Base-by-base conservation (phyloP, 441 rosid genomes). In the Adansonia madagascariensis region DNA sequence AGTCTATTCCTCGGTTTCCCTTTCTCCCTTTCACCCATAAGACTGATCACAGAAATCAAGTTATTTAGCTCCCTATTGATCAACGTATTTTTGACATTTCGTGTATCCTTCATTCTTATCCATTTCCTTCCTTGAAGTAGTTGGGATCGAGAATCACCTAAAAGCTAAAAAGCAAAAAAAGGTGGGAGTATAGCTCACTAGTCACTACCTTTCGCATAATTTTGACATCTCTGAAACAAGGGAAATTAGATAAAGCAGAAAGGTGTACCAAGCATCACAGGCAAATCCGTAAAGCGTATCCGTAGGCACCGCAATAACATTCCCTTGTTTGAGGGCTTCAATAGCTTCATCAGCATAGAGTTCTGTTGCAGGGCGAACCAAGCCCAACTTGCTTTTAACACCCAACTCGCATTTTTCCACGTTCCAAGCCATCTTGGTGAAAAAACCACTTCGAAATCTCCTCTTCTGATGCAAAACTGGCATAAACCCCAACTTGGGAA, bases 261-360 rank as follows among this genome's bases (percentile, higher is more conserved):
- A 27, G 75, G 44, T 35, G 6, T 91, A 96, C 98, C 99, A 96
- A 84, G 99, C 99, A 86, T 94, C 98, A 53, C 96, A 94, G 72
- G 98, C 98, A 76, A 96, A 90, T 53, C 98, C 99, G 49, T 96
- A 94, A 43, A 96, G 92, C 0, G 99, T 96, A 78, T 96, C 98
- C 0, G 99, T 94, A 31, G 99, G 99, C 6, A 92, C 95, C 15
- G 97, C 98, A 75, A 92, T 85, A 71, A 94, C 98, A 73, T 91
- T 89, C 73, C 92, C 94, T 50, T 87, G 82, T 84, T 88, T 91
- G 66, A 94, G 86, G 49, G 94, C 97, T 57, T 86, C 90, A 60
- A 88, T 80, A 47, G 98, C 99, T 82, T 90, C 91, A 27, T 83
- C 81, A 27, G 86, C 86, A 50, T 86, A 86, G 43, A 75, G 79